Evolutionary conservation across 2,329 filamentous ascomycete species (phyloP).

Genomic region (Curvularia sp.): DNA sequence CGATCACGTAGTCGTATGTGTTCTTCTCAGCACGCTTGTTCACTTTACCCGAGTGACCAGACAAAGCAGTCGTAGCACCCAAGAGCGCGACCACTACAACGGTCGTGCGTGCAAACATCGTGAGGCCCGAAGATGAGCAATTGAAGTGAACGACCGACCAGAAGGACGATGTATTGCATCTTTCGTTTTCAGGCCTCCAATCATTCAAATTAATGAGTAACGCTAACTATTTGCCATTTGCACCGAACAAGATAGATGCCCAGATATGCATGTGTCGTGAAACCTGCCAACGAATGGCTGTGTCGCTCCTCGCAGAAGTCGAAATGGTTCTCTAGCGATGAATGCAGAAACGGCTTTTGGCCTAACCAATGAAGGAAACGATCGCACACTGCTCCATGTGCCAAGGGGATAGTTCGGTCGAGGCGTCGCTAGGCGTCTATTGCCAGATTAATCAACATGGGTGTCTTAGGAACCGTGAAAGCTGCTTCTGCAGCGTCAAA

Average conservation of each 20-base stretch:
- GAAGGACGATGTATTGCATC: neutral
- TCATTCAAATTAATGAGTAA: neutral
- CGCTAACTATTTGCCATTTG: neutral
- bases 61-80: slow-evolving; percentile 22
- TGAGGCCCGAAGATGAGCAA: slow-evolving; percentile 1
- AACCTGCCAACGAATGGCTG: neutral
- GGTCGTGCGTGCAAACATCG: slow-evolving; percentile 29
- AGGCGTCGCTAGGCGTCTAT: neutral
- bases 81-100: slow-evolving; percentile 25
- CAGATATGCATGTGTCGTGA: neutral
- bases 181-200: neutral
- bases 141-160: slow-evolving; percentile 1
- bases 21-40: slow-evolving; percentile 13
- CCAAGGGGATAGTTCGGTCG: neutral
- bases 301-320: neutral
- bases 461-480: neutral
- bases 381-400: neutral
- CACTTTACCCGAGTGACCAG: slow-evolving; percentile 7
- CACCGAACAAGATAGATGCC: neutral
- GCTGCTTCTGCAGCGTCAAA: too few relatives aligned
- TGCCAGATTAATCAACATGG: neutral
- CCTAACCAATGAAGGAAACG: neutral
- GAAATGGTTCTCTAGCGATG: neutral
- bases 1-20: slow-evolving; percentile 38
- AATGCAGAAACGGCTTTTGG: neutral